phyloP scores from a whole-genome alignment of 192 early-diverging fungal genomes.

The Dispira simplex region DNA sequence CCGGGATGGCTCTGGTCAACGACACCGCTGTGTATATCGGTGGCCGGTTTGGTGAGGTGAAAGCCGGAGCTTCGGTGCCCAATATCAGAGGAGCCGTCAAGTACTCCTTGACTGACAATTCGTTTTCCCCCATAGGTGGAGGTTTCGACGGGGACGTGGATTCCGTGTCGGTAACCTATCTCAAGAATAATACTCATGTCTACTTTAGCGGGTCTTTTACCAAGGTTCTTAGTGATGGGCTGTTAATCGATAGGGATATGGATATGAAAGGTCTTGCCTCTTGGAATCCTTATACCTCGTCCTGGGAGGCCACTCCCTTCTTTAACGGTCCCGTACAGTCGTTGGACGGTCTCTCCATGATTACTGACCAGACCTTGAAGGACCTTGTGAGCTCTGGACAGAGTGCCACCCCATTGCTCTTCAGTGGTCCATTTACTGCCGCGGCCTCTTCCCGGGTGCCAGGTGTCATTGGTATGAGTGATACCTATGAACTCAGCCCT shows the following conservation, averaged over 20 bases:
- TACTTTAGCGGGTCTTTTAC: conserved; percentile 15
- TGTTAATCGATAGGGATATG: not conserved
- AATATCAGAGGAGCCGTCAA: conserved; percentile 9
- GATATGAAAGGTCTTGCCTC: not conserved
- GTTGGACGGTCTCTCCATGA: not conserved
- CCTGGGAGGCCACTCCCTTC: conserved; percentile 4
- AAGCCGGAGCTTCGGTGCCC: not conserved
- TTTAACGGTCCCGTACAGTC: not conserved
- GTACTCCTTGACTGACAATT: conserved; percentile 9
- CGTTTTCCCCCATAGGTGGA: conserved; percentile 5
- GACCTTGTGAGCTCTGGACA: not conserved
- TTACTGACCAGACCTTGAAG: not conserved
- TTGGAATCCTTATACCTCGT: not conserved
- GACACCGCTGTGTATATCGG: conserved; percentile 17
- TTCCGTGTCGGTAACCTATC: not conserved
- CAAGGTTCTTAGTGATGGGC: not conserved
- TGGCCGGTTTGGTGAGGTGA: conserved; percentile 15
- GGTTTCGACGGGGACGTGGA: conserved; percentile 15
- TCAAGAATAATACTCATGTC: not conserved
- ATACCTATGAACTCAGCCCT: not conserved
- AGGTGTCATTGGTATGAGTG: conserved; percentile 3
- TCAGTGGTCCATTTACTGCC: conserved; percentile 20
- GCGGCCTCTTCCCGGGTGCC: conserved; percentile 19
- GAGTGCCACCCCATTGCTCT: not conserved
- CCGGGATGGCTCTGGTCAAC: conserved; percentile 17